Evolutionary conservation across 352 stramenopile genomes (phyloP), one percentile per base, ranked within the genome.

Genomic region (Saprolegnia diclina): DNA sequence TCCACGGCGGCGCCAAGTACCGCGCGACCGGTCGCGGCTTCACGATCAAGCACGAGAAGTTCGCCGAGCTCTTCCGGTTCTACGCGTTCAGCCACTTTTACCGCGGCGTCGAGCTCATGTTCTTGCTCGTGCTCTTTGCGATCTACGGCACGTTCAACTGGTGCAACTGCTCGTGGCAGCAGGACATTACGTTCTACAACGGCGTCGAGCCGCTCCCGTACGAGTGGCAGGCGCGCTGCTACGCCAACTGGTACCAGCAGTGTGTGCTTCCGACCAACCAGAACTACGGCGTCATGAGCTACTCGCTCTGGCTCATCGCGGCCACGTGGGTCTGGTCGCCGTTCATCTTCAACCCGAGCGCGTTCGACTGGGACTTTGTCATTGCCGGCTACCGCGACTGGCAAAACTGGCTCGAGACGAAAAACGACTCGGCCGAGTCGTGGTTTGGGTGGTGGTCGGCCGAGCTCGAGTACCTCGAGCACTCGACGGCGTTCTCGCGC

Each of bases 321-420:
- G 82, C 78, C 21, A 93, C 85, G 22, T 95, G 85, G 85, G 82
- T 93, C 76, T 93, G 85, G 85, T 82, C 81, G 6, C 87, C 87
- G 42, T 93, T 95, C 77, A 85, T 95, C 74, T 95, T 67, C 56
- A 74, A 64, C 63, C 64, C 65, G 26, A 32, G 97, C 42, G 97
- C 94, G 35, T 92, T 99, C 67, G 96, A 99, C 71, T 99, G 96
- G 95, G 92, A 97, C 76, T 96, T 98, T 75, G 87, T 98, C 42
- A 89, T 90, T 26, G 82, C 90, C 21, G 96, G 99, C 80, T 98
- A 91, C 76, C 89, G 87, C 56, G 83, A 94, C 67, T 99, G 94
- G 87, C 85, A 98, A 46, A 88, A 92, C 64, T 99, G 95, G 96
- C 91, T 99, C 65, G 77, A 74, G 21, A 93, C 85, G 44, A 90